Evolutionary conservation across 352 stramenopile species (phyloP).

Genomic region (Phytopythium vexans): DNA sequence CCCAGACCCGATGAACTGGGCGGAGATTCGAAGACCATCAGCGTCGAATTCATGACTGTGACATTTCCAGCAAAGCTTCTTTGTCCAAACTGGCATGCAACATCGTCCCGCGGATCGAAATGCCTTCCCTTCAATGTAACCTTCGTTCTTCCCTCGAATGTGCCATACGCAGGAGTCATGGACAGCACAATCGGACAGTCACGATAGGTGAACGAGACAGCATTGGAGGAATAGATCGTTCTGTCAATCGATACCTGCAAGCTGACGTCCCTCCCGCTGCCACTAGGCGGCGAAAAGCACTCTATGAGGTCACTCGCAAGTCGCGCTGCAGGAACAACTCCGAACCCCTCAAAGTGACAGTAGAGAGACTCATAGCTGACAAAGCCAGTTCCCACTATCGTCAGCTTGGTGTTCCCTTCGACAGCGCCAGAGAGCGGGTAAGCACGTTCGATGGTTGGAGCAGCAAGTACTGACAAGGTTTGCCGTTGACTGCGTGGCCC

Average conservation of each 20-base stretch:
- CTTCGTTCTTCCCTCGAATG: constrained; percentile 19
- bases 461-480: constrained; percentile 10
- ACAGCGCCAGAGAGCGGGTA: constrained; percentile 15
- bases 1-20: constrained; percentile 8
- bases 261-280: constrained; percentile 5
- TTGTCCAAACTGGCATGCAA: constrained; percentile 30
- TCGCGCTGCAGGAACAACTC: constrained; percentile 3
- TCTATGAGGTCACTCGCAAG: constrained; percentile 13
- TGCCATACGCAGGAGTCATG: constrained; percentile 22
- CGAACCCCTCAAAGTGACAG: constrained; percentile 24
- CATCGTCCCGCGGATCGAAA: constrained; percentile 17
- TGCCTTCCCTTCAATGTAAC: constrained; percentile 16
- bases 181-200: constrained; percentile 14
- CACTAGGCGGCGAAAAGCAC: constrained; percentile 18
- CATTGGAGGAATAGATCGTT: constrained; percentile 17
- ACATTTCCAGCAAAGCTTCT: background rate
- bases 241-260: constrained; percentile 20
- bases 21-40: constrained; percentile 9
- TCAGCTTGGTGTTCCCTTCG: constrained; percentile 16
- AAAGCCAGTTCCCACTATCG: constrained; percentile 15
- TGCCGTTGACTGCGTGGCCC: constrained; percentile 4
- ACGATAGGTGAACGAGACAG: constrained; percentile 16
- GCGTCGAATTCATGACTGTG: constrained; percentile 17
- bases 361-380: constrained; percentile 10
- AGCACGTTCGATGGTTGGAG: constrained; percentile 14